Evolutionary conservation across 306 rosid genomes (phyloP), one percentile per base, ranked within the genome.

Genomic region (Vigna radiata): DNA sequence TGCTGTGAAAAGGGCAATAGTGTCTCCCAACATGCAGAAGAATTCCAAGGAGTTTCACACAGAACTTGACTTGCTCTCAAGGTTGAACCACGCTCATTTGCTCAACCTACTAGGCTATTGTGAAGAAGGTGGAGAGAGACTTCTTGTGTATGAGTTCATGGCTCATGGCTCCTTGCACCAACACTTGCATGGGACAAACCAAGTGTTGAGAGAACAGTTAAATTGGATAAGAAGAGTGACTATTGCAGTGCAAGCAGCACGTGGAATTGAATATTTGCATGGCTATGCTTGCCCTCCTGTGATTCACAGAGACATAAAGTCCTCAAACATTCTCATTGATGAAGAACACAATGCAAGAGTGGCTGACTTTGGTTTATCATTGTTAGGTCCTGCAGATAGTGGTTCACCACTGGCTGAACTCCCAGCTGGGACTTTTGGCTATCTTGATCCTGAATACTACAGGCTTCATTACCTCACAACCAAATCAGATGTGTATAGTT

Each of bases 331-430:
- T 47, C 93, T 95, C 67, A 95, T 95, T 8, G 98, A 95, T 15
- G 98, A 95, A 83, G 98, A 95, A 67, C 95, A 95, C 84, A 92
- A 95, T 65, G 98, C 98, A 19, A 85, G 98, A 77, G 97, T 95
- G 3, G 88, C 98, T 55, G 98, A 95, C 86, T 95, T 95, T 68
- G 98, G 97, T 12, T 81, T 95, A 63, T 95, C 98, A 2, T 27
- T 95, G 47, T 72, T 90, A 17, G 97, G 97, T 53, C 96, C 98
- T 15, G 86, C 89, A 1, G 98, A 95, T 72, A 90, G 98, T 79
- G 56, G 96, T 78, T 90, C 96, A 13, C 98, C 98, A 2, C 69
- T 95, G 67, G 96, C 97, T 0, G 98, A 92, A 73, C 84, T 92
- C 21, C 98, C 98, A 3, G 98, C 98, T 0, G 98, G 98, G 3